phyloP scores from a whole-genome alignment of 371 early-diverging fungal genomes.

The Mortierella sp. region DNA sequence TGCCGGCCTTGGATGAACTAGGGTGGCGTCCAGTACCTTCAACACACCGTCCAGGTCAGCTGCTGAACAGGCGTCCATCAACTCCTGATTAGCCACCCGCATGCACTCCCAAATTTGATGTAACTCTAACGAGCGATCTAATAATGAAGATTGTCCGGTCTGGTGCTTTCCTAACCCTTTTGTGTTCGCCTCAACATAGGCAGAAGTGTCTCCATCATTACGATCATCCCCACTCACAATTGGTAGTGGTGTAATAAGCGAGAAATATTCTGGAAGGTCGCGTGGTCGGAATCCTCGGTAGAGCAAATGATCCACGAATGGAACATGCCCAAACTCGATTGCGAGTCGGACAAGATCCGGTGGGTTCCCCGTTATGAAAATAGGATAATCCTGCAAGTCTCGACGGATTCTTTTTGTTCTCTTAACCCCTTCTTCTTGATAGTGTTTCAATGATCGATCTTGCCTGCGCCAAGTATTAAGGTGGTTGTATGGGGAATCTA shows the following conservation, averaged over 20 bases:
- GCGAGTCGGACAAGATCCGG: conserved; percentile 50
- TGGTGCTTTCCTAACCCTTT: background rate
- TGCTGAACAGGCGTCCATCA: conserved; percentile 40
- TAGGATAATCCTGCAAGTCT: conserved; percentile 51
- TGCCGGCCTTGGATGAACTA: conserved; percentile 19
- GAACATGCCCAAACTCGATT: conserved; percentile 51
- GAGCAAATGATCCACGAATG: conserved; percentile 49
- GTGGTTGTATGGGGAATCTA: background rate
- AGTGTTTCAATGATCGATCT: background rate
- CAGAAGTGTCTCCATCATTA: background rate
- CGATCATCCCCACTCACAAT: background rate
- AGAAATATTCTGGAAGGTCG: conserved; percentile 45
- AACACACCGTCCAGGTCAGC: conserved; percentile 35
- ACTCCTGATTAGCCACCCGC: conserved; percentile 38
- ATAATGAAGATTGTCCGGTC: background rate
- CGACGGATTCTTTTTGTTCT: conserved; percentile 31
- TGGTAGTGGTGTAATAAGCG: conserved; percentile 23
- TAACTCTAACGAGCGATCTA: conserved; percentile 28
- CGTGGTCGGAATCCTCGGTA: conserved; percentile 50
- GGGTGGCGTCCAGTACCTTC: conserved; percentile 30
- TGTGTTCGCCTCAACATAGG: background rate
- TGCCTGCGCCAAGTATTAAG: background rate
- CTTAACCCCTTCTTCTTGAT: background rate
- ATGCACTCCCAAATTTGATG: conserved; percentile 50
- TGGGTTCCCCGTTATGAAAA: conserved; percentile 52